A percentile compares a stretch with the other conserved stretches of the same genome.
These are phyloP conservation scores for Strobilomyces dryophilus DNA, from an alignment of 768 basidiomycete species.

Conservation along the genomic window DNA sequence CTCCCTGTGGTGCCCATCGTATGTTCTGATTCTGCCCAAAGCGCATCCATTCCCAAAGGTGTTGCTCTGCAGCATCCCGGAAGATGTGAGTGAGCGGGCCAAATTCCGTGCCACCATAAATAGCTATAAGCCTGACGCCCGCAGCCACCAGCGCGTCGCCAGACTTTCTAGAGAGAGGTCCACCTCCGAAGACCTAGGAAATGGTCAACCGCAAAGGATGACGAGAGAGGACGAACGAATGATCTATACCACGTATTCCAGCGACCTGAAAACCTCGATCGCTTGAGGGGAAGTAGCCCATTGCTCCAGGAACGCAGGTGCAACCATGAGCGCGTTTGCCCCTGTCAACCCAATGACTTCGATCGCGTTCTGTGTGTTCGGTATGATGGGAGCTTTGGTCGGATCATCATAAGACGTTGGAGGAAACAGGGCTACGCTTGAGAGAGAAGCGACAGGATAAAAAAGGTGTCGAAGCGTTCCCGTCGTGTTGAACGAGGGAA, in stretches of 20 bases:
- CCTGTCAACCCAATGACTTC: slow-evolving; percentile 13
- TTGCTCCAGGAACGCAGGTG: slow-evolving; percentile 22
- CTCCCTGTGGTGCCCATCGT: slow-evolving; percentile 34
- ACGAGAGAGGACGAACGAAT: neutral
- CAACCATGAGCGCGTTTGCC: slow-evolving; percentile 10
- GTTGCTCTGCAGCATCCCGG: slow-evolving; percentile 16
- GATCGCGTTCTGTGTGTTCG: slow-evolving; percentile 21
- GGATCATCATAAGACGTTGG: no score
- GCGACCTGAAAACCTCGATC: slow-evolving; percentile 12
- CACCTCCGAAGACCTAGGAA: slow-evolving; percentile 21
- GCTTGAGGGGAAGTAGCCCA: slow-evolving; percentile 16
- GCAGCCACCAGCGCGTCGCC: slow-evolving; percentile 33
- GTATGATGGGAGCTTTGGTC: slow-evolving; percentile 17
- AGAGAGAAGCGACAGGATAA: no score
- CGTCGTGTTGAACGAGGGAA: no score
- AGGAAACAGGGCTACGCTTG: no score
- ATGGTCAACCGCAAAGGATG: slow-evolving; percentile 19
- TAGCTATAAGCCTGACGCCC: slow-evolving; percentile 31
- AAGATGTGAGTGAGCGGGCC: slow-evolving; percentile 17
- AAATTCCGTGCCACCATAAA: slow-evolving; percentile 40
- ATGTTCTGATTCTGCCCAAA: slow-evolving; percentile 21
- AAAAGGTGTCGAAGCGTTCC: no score
- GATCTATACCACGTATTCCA: slow-evolving; percentile 20
- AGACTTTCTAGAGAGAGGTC: slow-evolving; percentile 33
- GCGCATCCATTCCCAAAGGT: slow-evolving; percentile 34